Evolutionary conservation across 176 grass and related monocot species (phyloP), one percentile per base, ranked within the genome.

Genomic region (Chrysopogon serrulatus): DNA sequence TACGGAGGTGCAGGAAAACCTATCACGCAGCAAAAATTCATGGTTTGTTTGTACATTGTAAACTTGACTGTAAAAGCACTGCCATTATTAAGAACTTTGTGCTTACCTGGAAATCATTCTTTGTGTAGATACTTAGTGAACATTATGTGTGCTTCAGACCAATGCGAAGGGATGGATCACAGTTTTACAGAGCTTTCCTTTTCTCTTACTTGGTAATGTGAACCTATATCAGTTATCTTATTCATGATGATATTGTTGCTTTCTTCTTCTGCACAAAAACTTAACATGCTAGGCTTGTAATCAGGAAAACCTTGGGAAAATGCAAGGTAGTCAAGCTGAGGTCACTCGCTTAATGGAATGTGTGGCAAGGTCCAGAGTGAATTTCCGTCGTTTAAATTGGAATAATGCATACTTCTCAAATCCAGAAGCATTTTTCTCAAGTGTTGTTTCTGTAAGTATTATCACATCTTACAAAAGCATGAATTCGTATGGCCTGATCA

Each of bases 161-260:
- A 72, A 4, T 24, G 12, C 31, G 66, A 16, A 4, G 2, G 10
- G 79, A 82, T 82, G 79, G 79, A 5, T 59, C 48, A 27, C 37
- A 49, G 42, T 82, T 82, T 18, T 82, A 82, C 36, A 35, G 79
- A 33, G 66, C 65, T 26, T 82, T 82, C 19, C 34, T 82, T 49
- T 71, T 82, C 68, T 71, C 79, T 17, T 82, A 72, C 43, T 24
- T 71, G 66, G 79, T 74, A 45, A 75, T n/a, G n/a, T n/a, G n/a
- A n/a, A n/a, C n/a, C 2, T 23, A 79, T 33, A 7, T 65, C 24
- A 32, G 24, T 34, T 42, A 10, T 31, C 71, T 36, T 75, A 27
- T 53, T 49, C 30, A n/a, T 74, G 28, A 54, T 51, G 16, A 5
- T 44, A 24, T 31, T 13, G 35, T 3, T 78, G 36, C 37, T 42